These are phyloP conservation scores for Byssothecium circinans DNA, from an alignment of 2,329 filamentous ascomycete genomes.

Conservation along the genomic window DNA sequence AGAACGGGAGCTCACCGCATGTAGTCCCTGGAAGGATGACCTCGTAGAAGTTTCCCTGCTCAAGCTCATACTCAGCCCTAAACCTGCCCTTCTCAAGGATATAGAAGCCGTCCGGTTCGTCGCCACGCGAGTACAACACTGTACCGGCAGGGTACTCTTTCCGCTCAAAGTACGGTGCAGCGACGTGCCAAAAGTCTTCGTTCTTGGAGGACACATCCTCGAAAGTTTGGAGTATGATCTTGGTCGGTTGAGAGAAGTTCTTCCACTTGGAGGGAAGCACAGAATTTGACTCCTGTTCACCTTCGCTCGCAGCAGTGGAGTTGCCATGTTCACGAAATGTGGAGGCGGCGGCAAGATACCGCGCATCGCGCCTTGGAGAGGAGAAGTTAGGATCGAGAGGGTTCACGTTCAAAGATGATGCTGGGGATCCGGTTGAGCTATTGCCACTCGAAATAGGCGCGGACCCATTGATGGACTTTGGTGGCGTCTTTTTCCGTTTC, in stretches of 20 bases:
- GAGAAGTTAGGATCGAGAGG: constrained; percentile 61
- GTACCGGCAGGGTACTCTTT: constrained; percentile 69
- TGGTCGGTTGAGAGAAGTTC: constrained; percentile 84
- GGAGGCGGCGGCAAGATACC: constrained; percentile 75
- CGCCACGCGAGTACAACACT: constrained; percentile 74
- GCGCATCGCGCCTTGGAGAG: constrained; percentile 77
- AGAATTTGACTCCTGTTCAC: constrained; percentile 10
- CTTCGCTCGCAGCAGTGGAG: constrained; percentile 18
- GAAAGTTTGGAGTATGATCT: constrained; percentile 93
- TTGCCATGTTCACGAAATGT: constrained; percentile 68
- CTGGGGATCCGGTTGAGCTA: constrained; percentile 15
- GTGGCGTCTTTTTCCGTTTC: constrained; percentile 48
- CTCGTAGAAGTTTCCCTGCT: constrained; percentile 86
- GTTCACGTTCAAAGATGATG: constrained; percentile 28
- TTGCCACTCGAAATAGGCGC: constrained; percentile 9
- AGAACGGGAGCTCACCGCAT: constrained; percentile 94
- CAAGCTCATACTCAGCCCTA: constrained; percentile 84
- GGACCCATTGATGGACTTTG: constrained; percentile 34
- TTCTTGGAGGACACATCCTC: constrained; percentile 81
- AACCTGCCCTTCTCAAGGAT: constrained; percentile 87
- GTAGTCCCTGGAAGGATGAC: constrained; percentile 93
- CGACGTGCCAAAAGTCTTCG: constrained; percentile 93
- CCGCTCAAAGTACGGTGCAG: constrained; percentile 72
- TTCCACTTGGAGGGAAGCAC: constrained; percentile 66
- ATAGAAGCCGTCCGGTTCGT: constrained; percentile 81